A percentile compares a stretch with the other conserved stretches of the same genome.
Conservation (phyloP, 495 filamentous ascomycete genomes). For the Filosporella fistucella region DNA sequence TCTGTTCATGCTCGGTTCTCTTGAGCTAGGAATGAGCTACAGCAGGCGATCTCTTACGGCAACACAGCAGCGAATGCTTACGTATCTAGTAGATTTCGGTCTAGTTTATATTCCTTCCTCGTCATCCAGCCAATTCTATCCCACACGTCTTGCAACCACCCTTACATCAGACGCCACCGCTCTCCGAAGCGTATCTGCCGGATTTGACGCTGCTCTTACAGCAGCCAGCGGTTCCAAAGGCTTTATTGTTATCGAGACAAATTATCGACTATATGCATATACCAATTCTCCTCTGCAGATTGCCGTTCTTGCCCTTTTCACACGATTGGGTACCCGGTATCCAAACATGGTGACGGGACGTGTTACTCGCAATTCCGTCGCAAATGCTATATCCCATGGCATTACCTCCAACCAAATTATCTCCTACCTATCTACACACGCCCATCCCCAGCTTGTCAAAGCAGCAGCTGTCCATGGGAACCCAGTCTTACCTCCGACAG, state of each 20-base stretch:
- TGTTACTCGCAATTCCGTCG: constrained; percentile 80
- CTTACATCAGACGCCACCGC: constrained; percentile 78
- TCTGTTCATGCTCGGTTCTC: constrained; percentile 88
- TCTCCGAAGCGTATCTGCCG: constrained; percentile 55
- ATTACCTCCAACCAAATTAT: constrained; percentile 96
- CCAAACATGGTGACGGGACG: constrained; percentile 88
- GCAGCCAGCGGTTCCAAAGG: constrained; percentile 52
- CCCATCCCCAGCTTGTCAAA: constrained; percentile 86
- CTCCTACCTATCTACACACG: constrained; percentile 78
- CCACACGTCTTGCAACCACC: constrained; percentile 90
- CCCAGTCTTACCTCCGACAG: constrained; percentile 83
- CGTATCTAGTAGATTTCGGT: constrained; percentile 82
- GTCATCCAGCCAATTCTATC: constrained; percentile 71
- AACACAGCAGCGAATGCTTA: constrained; percentile 80
- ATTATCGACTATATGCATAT: constrained; percentile 96
- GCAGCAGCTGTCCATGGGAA: constrained; percentile 23
- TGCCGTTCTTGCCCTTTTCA: constrained; percentile 87
- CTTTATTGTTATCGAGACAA: constrained; percentile 97
- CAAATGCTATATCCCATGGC: constrained; percentile 78
- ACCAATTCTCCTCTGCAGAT: constrained; percentile 90
- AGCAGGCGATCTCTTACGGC: constrained; percentile 71
- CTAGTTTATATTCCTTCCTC: constrained; percentile 64
- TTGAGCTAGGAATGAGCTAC: constrained; percentile 89
- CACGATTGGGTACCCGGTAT: constrained; percentile 78
- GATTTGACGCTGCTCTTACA: constrained; percentile 47